Percentiles rank a stretch among this genome's conserved stretches.
Conservation (phyloP, 345 rosid species). For the Syzygium oleosum region DNA sequence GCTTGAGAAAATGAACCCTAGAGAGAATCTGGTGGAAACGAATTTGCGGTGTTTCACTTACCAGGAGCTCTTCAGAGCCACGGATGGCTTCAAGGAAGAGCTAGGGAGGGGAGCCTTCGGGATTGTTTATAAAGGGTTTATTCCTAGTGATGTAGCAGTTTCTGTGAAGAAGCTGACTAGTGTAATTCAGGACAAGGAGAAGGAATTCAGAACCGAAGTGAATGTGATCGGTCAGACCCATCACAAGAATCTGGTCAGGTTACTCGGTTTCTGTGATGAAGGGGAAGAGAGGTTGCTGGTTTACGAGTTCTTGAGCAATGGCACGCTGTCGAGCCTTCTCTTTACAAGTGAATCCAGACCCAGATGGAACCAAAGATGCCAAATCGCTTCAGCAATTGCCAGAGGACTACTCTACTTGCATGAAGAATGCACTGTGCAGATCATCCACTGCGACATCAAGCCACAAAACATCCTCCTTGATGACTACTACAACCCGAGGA, state of each 20-base stretch:
- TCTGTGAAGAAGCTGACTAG: not conserved
- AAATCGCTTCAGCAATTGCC: not conserved
- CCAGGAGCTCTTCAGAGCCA: not conserved
- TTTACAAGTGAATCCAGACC: not conserved
- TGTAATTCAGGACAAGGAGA: not conserved
- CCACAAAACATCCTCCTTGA: not conserved
- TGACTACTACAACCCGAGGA: not conserved
- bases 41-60: not conserved
- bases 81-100: not conserved
- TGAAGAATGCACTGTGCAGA: not conserved
- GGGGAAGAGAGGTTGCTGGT: not conserved
- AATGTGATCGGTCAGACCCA: not conserved
- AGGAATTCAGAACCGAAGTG: not conserved
- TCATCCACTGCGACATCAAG: not conserved
- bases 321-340: not conserved
- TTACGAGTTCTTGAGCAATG: not conserved
- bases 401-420: not conserved
- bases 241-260: not conserved
- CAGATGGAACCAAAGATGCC: not conserved
- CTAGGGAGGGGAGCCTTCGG: not conserved
- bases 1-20: not conserved
- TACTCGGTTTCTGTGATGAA: not conserved
- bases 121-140: not conserved
- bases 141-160: not conserved
- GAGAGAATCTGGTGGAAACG: not conserved